A percentile compares a stretch with the other conserved stretches of the same genome.
These are phyloP conservation scores for Leccinum boreale DNA, from an alignment of 768 basidiomycete species.

Conservation along the genomic window DNA sequence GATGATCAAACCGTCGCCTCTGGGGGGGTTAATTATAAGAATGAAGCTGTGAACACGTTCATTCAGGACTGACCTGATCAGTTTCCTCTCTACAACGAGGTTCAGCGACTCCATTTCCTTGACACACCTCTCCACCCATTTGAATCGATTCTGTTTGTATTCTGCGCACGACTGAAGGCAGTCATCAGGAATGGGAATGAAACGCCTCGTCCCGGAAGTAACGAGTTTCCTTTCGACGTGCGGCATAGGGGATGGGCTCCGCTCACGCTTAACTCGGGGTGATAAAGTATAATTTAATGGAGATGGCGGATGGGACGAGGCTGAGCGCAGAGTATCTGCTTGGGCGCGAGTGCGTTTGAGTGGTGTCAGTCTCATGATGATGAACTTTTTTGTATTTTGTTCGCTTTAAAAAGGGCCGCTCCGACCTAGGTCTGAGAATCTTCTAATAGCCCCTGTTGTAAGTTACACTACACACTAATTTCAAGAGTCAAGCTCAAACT, in stretches of 20 bases:
- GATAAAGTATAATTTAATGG: neutral
- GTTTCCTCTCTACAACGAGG: slow-evolving; percentile 23
- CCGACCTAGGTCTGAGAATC: slow-evolving; percentile 4
- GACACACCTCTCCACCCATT: slow-evolving; percentile 20
- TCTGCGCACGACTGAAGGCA: slow-evolving; percentile 20
- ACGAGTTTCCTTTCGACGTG: slow-evolving; percentile 17
- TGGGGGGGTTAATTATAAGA: neutral
- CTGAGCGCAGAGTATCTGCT: neutral
- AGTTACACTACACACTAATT: too few species aligned
- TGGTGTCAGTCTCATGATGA: slow-evolving; percentile 7
- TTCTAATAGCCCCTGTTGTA: neutral
- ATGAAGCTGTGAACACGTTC: neutral
- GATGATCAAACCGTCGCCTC: slow-evolving; percentile 30
- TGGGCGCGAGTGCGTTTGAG: slow-evolving; percentile 15
- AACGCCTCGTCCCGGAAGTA: slow-evolving; percentile 27
- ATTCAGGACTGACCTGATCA: slow-evolving; percentile 25
- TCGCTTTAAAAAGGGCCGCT: too few species aligned
- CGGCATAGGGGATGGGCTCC: slow-evolving; percentile 10
- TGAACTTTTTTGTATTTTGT: neutral
- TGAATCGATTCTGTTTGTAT: slow-evolving; percentile 19
- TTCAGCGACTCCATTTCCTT: slow-evolving; percentile 18
- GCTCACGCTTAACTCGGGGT: slow-evolving; percentile 20
- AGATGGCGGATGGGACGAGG: neutral
- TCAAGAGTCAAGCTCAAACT: too few species aligned
- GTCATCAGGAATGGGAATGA: slow-evolving; percentile 24